These are phyloP conservation scores for Thamnidium elegans DNA, from an alignment of 192 early-diverging fungal genomes.

Conservation along the genomic window DNA sequence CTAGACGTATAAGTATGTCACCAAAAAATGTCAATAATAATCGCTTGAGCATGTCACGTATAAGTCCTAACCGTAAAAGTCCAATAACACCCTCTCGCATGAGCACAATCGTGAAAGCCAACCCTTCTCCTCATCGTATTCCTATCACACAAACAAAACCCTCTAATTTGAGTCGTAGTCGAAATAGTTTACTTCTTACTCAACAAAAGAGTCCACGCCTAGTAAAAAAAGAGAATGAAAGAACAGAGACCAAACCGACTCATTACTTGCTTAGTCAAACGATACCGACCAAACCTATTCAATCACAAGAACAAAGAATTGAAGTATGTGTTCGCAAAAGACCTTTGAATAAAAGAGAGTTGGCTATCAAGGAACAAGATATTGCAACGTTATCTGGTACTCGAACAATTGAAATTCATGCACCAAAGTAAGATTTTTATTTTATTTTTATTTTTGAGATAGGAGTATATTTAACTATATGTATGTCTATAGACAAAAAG, in stretches of 20 bases:
- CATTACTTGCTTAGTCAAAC: not conserved
- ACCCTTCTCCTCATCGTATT: too few relatives aligned
- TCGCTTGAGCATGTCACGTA: too few relatives aligned
- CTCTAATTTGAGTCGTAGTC: too few relatives aligned
- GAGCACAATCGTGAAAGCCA: too few relatives aligned
- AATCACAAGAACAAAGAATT: slow-evolving; percentile 70
- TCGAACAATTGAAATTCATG: slow-evolving; percentile 78
- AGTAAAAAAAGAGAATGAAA: too few relatives aligned
- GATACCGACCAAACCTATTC: not conserved
- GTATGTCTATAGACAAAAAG: slow-evolving; percentile 62
- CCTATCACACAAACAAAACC: too few relatives aligned
- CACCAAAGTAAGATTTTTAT: slow-evolving; percentile 74
- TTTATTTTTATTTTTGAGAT: not conserved
- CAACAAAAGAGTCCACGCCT: too few relatives aligned
- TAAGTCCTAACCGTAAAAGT: too few relatives aligned
- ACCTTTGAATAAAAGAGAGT: slow-evolving; percentile 85
- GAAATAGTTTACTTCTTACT: too few relatives aligned
- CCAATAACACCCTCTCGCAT: too few relatives aligned
- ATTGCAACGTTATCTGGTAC: slow-evolving; percentile 65
- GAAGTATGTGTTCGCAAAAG: slow-evolving; percentile 96
- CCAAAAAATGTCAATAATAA: too few relatives aligned
- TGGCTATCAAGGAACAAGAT: slow-evolving; percentile 73
- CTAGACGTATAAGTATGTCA: too few relatives aligned
- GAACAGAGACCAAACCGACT: not conserved
- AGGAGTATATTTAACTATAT: not conserved